These are phyloP conservation scores for Ganoderma multipileum DNA, from an alignment of 1,284 basidiomycete genomes.

Conservation along the genomic window DNA sequence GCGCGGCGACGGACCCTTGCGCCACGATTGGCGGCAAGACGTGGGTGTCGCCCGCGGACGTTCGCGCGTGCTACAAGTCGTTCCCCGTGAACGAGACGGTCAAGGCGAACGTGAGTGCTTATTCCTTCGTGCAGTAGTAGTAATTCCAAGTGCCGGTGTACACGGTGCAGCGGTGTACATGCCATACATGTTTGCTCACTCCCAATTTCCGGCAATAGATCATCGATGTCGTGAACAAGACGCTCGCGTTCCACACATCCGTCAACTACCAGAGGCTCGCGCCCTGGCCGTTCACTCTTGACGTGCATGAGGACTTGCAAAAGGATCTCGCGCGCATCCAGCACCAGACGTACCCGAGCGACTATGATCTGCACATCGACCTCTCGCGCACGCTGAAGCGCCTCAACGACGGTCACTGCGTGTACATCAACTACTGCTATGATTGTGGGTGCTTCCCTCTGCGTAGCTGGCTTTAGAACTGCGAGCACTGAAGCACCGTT, in stretches of 20 bases:
- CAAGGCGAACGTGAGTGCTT: conserved; percentile 53
- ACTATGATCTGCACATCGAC: conserved; percentile 62
- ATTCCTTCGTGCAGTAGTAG: not conserved
- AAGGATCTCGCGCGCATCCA: conserved; percentile 57
- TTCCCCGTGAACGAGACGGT: conserved; percentile 51
- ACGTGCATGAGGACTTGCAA: conserved; percentile 62
- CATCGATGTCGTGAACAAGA: conserved; percentile 63
- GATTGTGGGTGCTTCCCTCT: conserved; percentile 48
- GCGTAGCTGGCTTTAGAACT: conserved; percentile 5
- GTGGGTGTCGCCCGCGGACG: conserved; percentile 59
- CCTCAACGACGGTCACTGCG: conserved; percentile 65
- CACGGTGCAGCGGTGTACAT: not conserved
- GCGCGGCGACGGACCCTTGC: conserved; percentile 49
- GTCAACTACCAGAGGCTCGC: conserved; percentile 63
- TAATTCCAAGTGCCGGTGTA: not conserved
- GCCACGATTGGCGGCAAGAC: conserved; percentile 55
- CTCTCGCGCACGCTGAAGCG: conserved; percentile 59
- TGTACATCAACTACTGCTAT: conserved; percentile 61
- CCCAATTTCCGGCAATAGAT: conserved; percentile 39
- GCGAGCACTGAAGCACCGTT: not conserved
- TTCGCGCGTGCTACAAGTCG: conserved; percentile 55
- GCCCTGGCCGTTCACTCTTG: conserved; percentile 57
- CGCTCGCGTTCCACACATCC: conserved; percentile 65
- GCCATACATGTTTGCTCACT: conserved; percentile 23
- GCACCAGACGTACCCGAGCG: conserved; percentile 50